Evolutionary conservation across 805 yeast species (phyloP).

Genomic region (Yarrowia bubula): DNA sequence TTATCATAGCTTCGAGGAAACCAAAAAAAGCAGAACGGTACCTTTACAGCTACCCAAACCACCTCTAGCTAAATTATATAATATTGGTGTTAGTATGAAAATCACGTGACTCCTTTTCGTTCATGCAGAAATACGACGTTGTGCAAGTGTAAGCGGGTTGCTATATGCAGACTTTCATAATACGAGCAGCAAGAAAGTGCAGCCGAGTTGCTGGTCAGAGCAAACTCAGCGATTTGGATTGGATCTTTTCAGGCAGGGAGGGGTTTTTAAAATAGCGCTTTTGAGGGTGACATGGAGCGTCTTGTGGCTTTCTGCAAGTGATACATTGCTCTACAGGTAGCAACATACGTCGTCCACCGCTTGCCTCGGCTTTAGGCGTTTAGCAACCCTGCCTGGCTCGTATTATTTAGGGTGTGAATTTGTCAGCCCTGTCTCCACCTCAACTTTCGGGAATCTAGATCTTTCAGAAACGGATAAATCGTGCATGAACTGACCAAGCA

Average conservation of each 20-base stretch:
- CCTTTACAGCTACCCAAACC: too few species aligned
- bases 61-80: too few species aligned
- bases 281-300: too few species aligned
- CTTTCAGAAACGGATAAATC: background rate
- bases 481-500: background rate
- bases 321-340: too few species aligned
- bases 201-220: constrained; percentile 10
- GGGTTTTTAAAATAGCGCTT: background rate
- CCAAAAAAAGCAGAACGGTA: too few species aligned
- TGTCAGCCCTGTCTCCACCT: background rate
- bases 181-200: constrained; percentile 12
- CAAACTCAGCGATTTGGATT: background rate
- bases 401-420: background rate
- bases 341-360: background rate
- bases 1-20: too few species aligned
- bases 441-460: background rate
- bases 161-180: background rate
- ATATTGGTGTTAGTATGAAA: too few species aligned
- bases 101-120: too few species aligned
- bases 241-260: background rate
- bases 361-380: constrained; percentile 14
- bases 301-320: too few species aligned
- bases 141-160: background rate
- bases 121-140: background rate
- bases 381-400: background rate